Evolutionary conservation across 768 basidiomycete genomes (phyloP).

Genomic region (Tricholoma flavovirens): DNA sequence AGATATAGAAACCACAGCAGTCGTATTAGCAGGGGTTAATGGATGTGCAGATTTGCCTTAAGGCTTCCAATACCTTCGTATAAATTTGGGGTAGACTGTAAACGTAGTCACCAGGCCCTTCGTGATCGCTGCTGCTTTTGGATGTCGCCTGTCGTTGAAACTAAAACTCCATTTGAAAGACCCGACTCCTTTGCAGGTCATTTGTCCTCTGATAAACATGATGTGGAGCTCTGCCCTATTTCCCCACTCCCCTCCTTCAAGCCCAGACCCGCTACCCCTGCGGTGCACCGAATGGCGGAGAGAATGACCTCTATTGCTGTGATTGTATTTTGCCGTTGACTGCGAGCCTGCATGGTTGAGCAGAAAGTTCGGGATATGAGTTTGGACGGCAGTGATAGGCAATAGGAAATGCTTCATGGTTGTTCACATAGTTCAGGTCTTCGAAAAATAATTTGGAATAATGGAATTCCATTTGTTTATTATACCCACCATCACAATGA

Average conservation of each 20-base stretch:
- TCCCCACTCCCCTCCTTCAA: background rate
- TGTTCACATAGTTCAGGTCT: background rate
- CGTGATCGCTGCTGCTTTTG: background rate
- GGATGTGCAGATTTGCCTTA: background rate
- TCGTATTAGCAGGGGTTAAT: background rate
- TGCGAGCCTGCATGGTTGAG: background rate
- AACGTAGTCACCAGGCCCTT: background rate
- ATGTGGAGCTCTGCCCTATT: background rate
- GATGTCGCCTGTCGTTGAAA: too few species aligned
- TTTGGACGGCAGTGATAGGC: background rate
- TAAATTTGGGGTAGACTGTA: background rate
- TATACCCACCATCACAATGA: background rate
- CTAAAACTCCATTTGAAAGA: too few species aligned
- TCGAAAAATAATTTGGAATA: background rate
- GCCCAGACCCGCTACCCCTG: too few species aligned
- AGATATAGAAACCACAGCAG: too few species aligned
- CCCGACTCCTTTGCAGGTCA: background rate
- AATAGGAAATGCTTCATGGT: background rate
- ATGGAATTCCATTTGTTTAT: background rate
- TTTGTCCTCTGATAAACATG: background rate
- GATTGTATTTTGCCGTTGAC: background rate
- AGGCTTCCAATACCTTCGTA: background rate
- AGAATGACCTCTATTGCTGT: background rate
- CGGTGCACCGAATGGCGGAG: background rate
- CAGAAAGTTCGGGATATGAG: background rate